A percentile compares a stretch with the other conserved stretches of the same genome.
Evolutionary conservation across 176 grass and related monocot genomes (phyloP).

Genomic region (Zizania latifolia): DNA sequence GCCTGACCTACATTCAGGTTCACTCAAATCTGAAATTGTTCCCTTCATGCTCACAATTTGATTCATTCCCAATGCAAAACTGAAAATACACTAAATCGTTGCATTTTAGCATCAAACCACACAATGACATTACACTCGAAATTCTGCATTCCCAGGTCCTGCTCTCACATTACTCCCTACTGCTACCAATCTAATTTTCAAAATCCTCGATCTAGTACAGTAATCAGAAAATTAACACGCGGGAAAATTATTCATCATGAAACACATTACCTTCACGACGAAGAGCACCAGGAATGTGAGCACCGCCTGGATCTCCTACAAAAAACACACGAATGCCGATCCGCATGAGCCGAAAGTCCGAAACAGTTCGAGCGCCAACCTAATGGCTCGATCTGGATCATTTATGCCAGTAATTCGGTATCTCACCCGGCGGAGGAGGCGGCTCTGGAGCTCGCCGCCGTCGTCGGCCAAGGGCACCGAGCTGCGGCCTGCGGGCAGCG

Average conservation of each 20-base stretch:
- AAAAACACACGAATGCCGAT: constrained; percentile 22
- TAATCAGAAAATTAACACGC: neutral
- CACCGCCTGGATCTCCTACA: constrained; percentile 84
- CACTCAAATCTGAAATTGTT: neutral
- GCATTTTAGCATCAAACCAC: neutral
- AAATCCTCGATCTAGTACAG: neutral
- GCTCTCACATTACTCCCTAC: neutral
- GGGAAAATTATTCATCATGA: neutral
- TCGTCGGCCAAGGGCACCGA: constrained; percentile 34
- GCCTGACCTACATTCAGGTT: neutral
- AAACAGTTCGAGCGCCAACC: neutral
- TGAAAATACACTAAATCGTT: neutral
- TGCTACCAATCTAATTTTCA: neutral
- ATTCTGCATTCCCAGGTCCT: neutral
- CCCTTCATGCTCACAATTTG: neutral
- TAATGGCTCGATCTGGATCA: constrained; percentile 1
- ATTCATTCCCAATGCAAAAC: neutral
- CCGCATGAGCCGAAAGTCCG: constrained; percentile 19
- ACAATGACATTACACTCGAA: neutral
- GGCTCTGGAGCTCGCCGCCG: constrained; percentile 42
- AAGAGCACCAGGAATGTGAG: constrained; percentile 67
- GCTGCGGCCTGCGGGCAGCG: constrained; percentile 59
- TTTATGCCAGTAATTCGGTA: neutral
- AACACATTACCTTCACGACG: constrained; percentile 60
- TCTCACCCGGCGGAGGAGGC: constrained; percentile 59